Evolutionary conservation across 352 stramenopile genomes (phyloP), one percentile per base, ranked within the genome.

Genomic region (Phytophthora europaea): DNA sequence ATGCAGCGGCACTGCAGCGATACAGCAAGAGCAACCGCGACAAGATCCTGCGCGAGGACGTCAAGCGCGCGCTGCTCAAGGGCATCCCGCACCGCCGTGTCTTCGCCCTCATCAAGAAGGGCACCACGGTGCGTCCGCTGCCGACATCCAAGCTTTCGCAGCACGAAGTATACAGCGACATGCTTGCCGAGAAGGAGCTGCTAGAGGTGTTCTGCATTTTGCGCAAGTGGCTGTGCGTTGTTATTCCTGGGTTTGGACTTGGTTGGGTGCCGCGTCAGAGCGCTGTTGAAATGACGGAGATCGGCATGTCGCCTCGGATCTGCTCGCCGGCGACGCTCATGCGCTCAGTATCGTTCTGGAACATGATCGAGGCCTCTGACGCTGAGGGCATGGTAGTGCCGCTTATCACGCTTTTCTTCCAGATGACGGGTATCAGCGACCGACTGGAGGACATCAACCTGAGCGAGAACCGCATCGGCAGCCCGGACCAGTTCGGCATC

Each of bases 401-500:
- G 38, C 64, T 85, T 33, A 78, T 88, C 45, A 84, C 76, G 48
- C 79, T 88, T 51, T 85, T 88, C 40, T 79, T 84, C 62, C 81
- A 86, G 67, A 85, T 88, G 78, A 84, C 81, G 43, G 78, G 78
- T 7, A 81, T 83, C 40, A 84, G 76, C 59, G 81, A 85, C 69
- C 77, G 80, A 45, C 74, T 90, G 33, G 83, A 90, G 60, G 70
- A 81, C 31, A 77, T 90, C 51, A 84, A 89, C 57, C 50, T 90
- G 60, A 89, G 83, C 59, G 77, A 87, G 48, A 90, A 90, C 64
- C 75, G 79, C 31, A 88, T 90, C 59, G 79, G 81, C 33, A 87
- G 77, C 51, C 79, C 82, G 7, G 83, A 88, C 53, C 68, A 81
- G 38, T 90, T 89, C 45, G 79, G 82, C 28, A 85, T 89, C 34